Percentiles rank a stretch among this genome's conserved stretches.
phyloP scores from a whole-genome alignment of 2,329 filamentous ascomycete genomes.

The Didymella exigua region DNA sequence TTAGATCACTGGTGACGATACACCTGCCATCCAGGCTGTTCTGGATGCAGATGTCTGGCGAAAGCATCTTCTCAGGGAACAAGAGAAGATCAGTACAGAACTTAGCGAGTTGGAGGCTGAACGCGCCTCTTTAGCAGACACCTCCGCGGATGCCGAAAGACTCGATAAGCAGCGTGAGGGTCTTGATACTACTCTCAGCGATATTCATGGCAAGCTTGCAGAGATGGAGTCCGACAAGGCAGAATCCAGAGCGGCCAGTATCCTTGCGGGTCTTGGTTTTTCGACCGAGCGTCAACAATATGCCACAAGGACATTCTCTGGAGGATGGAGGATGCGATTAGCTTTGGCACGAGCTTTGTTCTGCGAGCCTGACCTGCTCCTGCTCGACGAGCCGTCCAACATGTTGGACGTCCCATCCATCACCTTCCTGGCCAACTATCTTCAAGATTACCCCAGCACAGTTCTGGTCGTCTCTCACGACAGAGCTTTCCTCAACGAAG shows the following conservation, averaged over 20 bases:
- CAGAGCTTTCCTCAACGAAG: slow-evolving; percentile 97
- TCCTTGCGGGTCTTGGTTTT: slow-evolving; percentile 95
- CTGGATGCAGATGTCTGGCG: slow-evolving; percentile 98
- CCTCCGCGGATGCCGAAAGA: slow-evolving; percentile 82
- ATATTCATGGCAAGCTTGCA: slow-evolving; percentile 87
- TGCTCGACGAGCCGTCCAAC: slow-evolving; percentile 99
- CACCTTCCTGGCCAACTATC: slow-evolving; percentile 94
- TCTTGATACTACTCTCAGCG: slow-evolving; percentile 85
- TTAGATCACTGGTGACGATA: slow-evolving; percentile 92
- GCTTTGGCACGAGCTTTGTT: slow-evolving; percentile 93
- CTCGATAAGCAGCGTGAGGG: slow-evolving; percentile 88
- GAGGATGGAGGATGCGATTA: slow-evolving; percentile 99
- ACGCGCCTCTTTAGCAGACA: slow-evolving; percentile 82
- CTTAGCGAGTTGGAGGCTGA: slow-evolving; percentile 79
- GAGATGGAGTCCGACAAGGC: slow-evolving; percentile 99
- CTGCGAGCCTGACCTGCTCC: slow-evolving; percentile 92
- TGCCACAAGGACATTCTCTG: slow-evolving; percentile 96
- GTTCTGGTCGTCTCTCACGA: slow-evolving; percentile 98
- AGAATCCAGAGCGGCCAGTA: slow-evolving; percentile 92
- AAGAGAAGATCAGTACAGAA: slow-evolving; percentile 81
- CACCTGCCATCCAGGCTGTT: slow-evolving; percentile 90
- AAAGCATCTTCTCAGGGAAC: slow-evolving; percentile 89
- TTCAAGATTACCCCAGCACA: slow-evolving; percentile 91
- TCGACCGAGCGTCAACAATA: slow-evolving; percentile 89
- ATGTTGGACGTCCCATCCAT: slow-evolving; percentile 99